Evolutionary conservation across 164 flowering plant species (phyloP), one percentile per base, ranked within the genome.

Genomic region (Vitis riparia): DNA sequence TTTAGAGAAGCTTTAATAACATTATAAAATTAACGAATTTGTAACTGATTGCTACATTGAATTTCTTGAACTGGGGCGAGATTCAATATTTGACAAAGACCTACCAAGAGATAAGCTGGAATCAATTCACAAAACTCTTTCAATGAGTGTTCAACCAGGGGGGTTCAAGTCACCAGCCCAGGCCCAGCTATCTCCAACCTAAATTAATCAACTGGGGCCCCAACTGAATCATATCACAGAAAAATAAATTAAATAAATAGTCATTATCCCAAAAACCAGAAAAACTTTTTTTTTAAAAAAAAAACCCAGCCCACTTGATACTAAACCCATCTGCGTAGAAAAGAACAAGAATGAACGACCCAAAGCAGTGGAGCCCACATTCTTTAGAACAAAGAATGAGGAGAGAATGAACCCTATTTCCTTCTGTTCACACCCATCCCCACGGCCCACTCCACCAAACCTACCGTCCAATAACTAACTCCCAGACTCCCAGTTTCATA

Each of bases 401-500:
- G 5, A 37, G 44, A 37, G 5, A 37, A 37, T 6, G 0, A 37
- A 37, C 7, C 8, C 44, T 37, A 37, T 37, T 37, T 53, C 56
- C 11, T 53, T 53, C 56, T n/a, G 17, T 53, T 53, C 56, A 53
- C 56, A 53, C 56, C 56, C 44, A 37, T 37, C 44, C 27, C 27
- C 44, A 37, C 44, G 44, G 15, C 29, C 23, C 16, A 11, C 37
- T 3, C 66, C 19, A 51, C 62, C 63, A 63, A 30, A 71, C 74
- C 69, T 17, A 64, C 73, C 63, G 60, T 27, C 73, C 68, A 56
- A 48, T 49, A 51, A 56, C 55, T 14, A 5, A 11, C 59, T n/a
- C 59, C 2, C 1, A 55, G 19, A 19, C 23, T 55, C 8, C 2
- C 1, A 55, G 19, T 55, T 8, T 55, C 5, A 17, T 8, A n/a